Base-by-base conservation (phyloP, 306 rosid species). In the Rubus parviflorus region DNA sequence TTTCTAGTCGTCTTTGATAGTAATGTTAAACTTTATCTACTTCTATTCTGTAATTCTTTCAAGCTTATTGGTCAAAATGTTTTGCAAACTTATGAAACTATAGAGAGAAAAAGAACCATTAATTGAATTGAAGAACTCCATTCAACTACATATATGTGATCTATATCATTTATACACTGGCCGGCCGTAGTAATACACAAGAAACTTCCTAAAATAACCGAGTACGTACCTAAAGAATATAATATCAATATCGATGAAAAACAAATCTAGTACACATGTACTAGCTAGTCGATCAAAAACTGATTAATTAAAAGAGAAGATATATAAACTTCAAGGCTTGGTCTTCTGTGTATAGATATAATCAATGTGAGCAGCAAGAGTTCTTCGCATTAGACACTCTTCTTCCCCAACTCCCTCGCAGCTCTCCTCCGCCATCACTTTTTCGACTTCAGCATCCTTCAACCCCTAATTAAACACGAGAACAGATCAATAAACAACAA, bases 361-460 rank as follows among this genome's bases (percentile, higher is more conserved):
- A 57, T 94, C 98, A 5, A 78, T 61, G 70, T 94, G 98, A 67
- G 98, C 98, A 3, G 85, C 92, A 56, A 92, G 91, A 35, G 97
- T 92, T 87, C 94, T 92, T 83, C 96, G 85, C 92, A 89, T 87
- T 74, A 94, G 84, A 72, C 97, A 94, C 72, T 92, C 96, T 7
- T 90, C 93, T 88, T 88, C 89, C 3, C 74, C 88, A 75, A 84
- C 75, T 23, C 90, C 95, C 25, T 87, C 88, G 81, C 98, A 94
- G 63, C 70, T 81, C 65, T 89, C 90, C 70, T 90, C 96, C 75
- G 30, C 77, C 47, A 77, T 52, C 1, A 76, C 76, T 37, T 79
- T 81, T 20, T 81, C 85, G 11, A 79, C 80, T 48, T 82, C 91
- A 58, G 72, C 67, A 75, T 35, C 89, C 97, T 91, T 81, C 69